A percentile compares a stretch with the other conserved stretches of the same genome.
Evolutionary conservation across 345 rosid genomes (phyloP).

Genomic region (Salix brachista): DNA sequence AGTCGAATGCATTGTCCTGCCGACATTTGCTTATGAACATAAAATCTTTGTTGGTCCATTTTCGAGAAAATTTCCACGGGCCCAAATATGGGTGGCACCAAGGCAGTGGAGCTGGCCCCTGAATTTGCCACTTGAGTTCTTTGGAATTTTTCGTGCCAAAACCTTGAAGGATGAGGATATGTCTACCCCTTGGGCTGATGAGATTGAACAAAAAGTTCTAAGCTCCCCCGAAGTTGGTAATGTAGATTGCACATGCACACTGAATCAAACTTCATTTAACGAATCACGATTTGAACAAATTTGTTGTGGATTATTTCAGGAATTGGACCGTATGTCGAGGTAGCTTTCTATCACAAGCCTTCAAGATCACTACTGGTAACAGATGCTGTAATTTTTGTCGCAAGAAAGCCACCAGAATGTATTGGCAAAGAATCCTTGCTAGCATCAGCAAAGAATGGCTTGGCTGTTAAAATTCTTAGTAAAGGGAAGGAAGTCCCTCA

Average conservation of each 20-base stretch:
- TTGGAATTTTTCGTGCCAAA: conserved; percentile 85
- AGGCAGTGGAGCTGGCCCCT: conserved; percentile 99
- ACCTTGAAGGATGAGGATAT: conserved; percentile 63
- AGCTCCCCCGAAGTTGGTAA: conserved; percentile 98
- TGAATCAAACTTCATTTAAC: conserved; percentile 3
- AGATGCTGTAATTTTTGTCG: conserved; percentile 87
- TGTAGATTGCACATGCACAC: conserved; percentile 1
- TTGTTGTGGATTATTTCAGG: conserved; percentile 38
- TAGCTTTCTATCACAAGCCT: conserved; percentile 81
- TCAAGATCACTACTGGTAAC: conserved; percentile 83
- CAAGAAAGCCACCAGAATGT: conserved; percentile 71
- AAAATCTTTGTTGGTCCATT: conserved; percentile 94
- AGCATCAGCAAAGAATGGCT: conserved; percentile 88
- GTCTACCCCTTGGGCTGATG: conserved; percentile 83
- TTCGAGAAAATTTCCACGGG: conserved; percentile 86
- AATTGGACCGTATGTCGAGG: conserved; percentile 93
- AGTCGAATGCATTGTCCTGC: conserved; percentile 76
- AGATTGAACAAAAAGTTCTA: conserved; percentile 84
- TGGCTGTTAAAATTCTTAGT: conserved; percentile 89
- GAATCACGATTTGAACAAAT: neutral
- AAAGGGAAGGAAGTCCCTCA: conserved; percentile 79
- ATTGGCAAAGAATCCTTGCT: conserved; percentile 69
- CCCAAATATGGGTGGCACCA: conserved; percentile 94
- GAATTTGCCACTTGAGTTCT: conserved; percentile 86
- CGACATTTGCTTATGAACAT: conserved; percentile 96